Conservation (phyloP, 169 alveolate species). For the Plasmodium berghei region DNA sequence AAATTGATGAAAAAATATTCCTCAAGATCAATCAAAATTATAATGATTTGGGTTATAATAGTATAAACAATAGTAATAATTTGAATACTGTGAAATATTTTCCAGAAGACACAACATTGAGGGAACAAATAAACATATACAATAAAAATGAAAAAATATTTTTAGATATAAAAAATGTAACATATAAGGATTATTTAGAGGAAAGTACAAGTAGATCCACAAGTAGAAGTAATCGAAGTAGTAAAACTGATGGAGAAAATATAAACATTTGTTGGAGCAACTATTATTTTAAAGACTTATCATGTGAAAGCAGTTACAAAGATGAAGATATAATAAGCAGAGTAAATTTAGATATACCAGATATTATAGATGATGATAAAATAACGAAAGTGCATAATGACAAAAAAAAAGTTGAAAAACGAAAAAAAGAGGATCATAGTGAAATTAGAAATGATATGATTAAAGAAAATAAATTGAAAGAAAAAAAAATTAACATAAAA, state of each 20-base stretch:
- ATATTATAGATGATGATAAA: neutral
- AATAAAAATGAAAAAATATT: neutral
- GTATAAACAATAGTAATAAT: neutral
- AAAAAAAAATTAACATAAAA: slow-evolving; percentile 16
- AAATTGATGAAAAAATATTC: neutral
- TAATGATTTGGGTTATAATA: neutral
- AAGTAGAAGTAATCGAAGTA: neutral
- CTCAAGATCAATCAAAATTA: neutral
- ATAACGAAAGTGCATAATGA: neutral
- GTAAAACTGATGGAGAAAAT: neutral
- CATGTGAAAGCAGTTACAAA: neutral
- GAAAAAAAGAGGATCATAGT: neutral
- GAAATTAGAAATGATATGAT: neutral
- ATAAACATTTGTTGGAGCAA: too few relatives aligned
- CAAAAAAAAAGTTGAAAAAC: neutral
- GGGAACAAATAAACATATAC: neutral
- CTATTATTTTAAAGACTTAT: too few relatives aligned
- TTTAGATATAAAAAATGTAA: neutral
- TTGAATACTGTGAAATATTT: neutral
- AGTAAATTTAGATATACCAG: slow-evolving; percentile 16
- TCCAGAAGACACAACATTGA: neutral
- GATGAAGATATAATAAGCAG: slow-evolving; percentile 17
- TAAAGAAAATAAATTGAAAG: neutral
- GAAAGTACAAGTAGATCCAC: neutral
- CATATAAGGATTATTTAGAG: slow-evolving; percentile 10